Base-by-base conservation (phyloP, 306 rosid species). In the Ziziphus jujuba region DNA sequence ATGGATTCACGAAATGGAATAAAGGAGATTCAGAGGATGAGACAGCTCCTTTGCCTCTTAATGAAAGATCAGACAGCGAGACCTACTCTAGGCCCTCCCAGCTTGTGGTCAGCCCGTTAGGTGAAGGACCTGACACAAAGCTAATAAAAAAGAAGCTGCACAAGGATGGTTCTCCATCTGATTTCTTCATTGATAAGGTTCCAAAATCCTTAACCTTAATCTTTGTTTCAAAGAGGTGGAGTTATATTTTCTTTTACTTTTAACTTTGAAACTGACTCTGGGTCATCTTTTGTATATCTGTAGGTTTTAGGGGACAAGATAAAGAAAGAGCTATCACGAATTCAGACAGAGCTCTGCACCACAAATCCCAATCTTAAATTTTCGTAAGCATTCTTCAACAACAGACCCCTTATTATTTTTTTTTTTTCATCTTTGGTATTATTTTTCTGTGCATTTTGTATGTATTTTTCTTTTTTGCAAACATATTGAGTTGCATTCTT, bases 101-200 rank as follows among this genome's bases (percentile, higher is more conserved):
- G 43, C 65, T 56, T 40, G 74, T 63, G 23, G 70, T 74, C 25
- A 84, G 73, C 34, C 69, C 84, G 12, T 51, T 74, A 3, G 91
- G 89, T 31, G 87, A 89, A 59, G 95, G 88, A 8, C 87, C 92
- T 0, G 81, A 87, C 73, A 84, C 91, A 17, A 87, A 81, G 74
- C 67, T 75, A 7, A 79, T 89, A 19, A 87, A 92, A 65, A 84
- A 73, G 65, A 89, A 83, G 83, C 82, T 89, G 76, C 89, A 83
- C 67, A 79, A 84, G 50, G 84, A 85, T 73, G 96, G 89, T 17
- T 78, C 95, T 57, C 86, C 96, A 12, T 87, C 95, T 58, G 95
- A 89, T 82, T 84, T 87, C 71, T 89, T 79, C 89, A 79, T 84
- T 22, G 93, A 90, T 9, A 92, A 92, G 98, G 98, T 92, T 70